phyloP scores from a whole-genome alignment of 495 filamentous ascomycete genomes.

The Acidiella bohemica region DNA sequence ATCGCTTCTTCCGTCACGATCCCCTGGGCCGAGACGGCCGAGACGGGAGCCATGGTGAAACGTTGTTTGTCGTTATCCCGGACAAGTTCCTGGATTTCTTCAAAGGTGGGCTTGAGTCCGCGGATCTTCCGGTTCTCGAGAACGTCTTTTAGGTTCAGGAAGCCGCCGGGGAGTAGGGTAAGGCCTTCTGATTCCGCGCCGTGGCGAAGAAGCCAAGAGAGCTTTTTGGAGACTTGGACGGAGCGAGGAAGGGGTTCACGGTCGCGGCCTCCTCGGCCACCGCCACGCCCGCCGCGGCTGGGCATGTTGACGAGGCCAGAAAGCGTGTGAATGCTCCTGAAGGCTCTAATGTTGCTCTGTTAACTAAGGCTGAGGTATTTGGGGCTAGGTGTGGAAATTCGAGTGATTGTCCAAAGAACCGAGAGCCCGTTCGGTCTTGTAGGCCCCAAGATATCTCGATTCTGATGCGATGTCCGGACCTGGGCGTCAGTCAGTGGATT shows the following conservation, averaged over 20 bases:
- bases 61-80: constrained; percentile 76
- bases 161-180: constrained; percentile 63
- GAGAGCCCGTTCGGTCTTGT: too few relatives aligned
- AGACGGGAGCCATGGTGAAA: constrained; percentile 50
- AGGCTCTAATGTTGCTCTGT: too few relatives aligned
- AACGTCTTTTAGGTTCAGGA: constrained; percentile 60
- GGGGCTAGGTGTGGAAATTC: too few relatives aligned
- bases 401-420: too few relatives aligned
- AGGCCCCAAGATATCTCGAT: too few relatives aligned
- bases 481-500: too few relatives aligned
- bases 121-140: constrained; percentile 57
- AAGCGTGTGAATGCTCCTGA: too few relatives aligned
- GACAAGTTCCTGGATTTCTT: constrained; percentile 61
- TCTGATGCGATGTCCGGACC: too few relatives aligned
- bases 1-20: neutral
- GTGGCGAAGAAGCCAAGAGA: constrained; percentile 70
- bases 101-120: constrained; percentile 54
- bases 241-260: constrained; percentile 38
- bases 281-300: neutral
- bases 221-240: constrained; percentile 61
- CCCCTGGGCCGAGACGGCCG: neutral
- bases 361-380: too few relatives aligned
- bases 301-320: neutral
- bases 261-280: constrained; percentile 12
- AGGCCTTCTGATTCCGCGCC: constrained; percentile 68